Percentiles rank a stretch among this genome's conserved stretches.
Conservation (phyloP, 768 basidiomycete genomes). For the Mrakia blollopis region DNA sequence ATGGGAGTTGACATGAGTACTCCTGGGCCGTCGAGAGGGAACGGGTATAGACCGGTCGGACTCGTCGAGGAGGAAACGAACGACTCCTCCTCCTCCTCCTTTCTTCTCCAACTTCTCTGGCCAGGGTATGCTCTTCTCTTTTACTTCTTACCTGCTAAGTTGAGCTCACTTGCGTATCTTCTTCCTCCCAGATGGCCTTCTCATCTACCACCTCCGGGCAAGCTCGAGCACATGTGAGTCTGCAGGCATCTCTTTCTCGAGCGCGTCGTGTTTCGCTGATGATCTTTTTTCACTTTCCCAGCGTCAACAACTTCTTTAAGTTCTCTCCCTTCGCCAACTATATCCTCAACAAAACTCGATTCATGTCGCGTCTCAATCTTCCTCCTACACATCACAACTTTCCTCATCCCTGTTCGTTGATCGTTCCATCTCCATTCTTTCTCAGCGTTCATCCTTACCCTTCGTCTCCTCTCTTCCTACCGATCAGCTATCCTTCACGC, state of each 20-base stretch:
- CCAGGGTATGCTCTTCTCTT: neutral
- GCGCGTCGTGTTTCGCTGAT: constrained; percentile 1
- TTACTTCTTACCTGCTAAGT: neutral
- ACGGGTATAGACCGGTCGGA: neutral
- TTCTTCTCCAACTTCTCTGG: neutral
- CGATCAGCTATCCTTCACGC: neutral
- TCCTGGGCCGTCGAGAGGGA: neutral
- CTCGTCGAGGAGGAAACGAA: neutral
- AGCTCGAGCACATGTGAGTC: constrained; percentile 3
- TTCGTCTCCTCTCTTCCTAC: neutral
- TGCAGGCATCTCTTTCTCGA: neutral
- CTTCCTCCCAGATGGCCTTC: neutral
- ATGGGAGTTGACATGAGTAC: neutral
- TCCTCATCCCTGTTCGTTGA: neutral
- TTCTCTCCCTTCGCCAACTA: constrained; percentile 7
- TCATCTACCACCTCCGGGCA: neutral
- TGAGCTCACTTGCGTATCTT: too few species aligned
- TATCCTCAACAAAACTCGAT: neutral
- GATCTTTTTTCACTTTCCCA: neutral
- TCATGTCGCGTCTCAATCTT: neutral
- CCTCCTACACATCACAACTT: constrained; percentile 2
- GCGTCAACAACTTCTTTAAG: neutral
- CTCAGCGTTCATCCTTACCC: neutral
- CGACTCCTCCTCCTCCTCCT: neutral
- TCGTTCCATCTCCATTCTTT: neutral